Base-by-base conservation (phyloP, 352 stramenopile genomes). In the Globisporangium nagaii region DNA sequence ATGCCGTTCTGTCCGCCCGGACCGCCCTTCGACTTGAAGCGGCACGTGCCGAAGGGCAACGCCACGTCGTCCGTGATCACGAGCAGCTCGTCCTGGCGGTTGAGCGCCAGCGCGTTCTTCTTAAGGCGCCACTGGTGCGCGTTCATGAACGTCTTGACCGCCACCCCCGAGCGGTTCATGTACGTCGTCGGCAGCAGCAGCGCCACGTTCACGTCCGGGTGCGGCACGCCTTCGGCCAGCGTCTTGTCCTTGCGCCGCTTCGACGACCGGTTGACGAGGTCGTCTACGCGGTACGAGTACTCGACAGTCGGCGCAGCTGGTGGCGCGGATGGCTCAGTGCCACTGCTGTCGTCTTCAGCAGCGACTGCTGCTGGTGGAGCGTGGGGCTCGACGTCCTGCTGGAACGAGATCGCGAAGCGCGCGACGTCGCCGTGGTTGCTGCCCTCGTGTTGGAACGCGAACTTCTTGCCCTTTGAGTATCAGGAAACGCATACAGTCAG, bases 101-200 rank as follows among this genome's bases (percentile, higher is more conserved):
- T 92, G 31, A 93, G 57, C 9, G 78, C 57, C 41, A 93, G 68
- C 42, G 82, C 62, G 36, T 93, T 95, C 62, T 86, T 87, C 69
- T 95, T 95, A 20, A 95, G 68, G 22, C 82, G 76, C 79, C 84
- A 95, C 20, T 71, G 78, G 43, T 94, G 80, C 19, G 65, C 65
- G 53, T 90, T 72, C 79, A 94, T 89, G 45, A 92, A 93, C 12
- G 75, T 75, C 41, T 80, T 68, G 20, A 94, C 84, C 0, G 82
- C 75, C 30, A 73, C 79, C 17, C 84, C 84, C 9, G 80, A 92
- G 49, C 82, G 83, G 62, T 95, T 95, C 85, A 95, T 95, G 62
- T 82, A 95, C 9, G 85, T 95, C 8, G 68, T 79, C 0, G 85
- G 85, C 15, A 87, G 65, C 47, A 95, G 61, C 41, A 92, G 44